These are phyloP conservation scores for Candida piceae DNA, from an alignment of 805 yeast genomes.

Conservation along the genomic window DNA sequence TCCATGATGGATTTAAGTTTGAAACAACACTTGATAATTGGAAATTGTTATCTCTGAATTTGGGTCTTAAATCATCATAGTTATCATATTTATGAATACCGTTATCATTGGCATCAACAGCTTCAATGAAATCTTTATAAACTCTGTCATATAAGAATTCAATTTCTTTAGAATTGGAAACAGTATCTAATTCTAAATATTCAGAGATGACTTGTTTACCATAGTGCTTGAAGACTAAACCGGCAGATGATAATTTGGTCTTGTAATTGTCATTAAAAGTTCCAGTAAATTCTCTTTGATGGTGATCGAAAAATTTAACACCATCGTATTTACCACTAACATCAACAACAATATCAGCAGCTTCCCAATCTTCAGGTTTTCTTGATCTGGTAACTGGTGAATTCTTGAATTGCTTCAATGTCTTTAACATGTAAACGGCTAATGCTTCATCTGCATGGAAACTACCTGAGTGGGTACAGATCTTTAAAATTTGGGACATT, in stretches of 20 bases:
- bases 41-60: conserved; percentile 68
- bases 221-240: conserved; percentile 82
- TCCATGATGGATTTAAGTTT: conserved; percentile 83
- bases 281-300: conserved; percentile 85
- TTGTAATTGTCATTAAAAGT: conserved; percentile 57
- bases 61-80: conserved; percentile 46
- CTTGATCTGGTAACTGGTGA: conserved; percentile 79
- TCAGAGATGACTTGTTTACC: conserved; percentile 66
- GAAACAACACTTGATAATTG: conserved; percentile 75
- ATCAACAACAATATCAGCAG: conserved; percentile 88
- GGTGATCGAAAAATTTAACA: conserved; percentile 86
- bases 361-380: conserved; percentile 76
- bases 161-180: conserved; percentile 36
- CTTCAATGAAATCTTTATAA: conserved; percentile 84
- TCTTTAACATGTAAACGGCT: conserved; percentile 80
- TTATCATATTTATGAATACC: conserved; percentile 72
- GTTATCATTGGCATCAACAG: conserved; percentile 94
- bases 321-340: conserved; percentile 91
- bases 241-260: conserved; percentile 91
- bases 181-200: conserved; percentile 37
- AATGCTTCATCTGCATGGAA: conserved; percentile 97
- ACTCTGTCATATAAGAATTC: conserved; percentile 67
- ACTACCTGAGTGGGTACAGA: conserved; percentile 89
- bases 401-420: conserved; percentile 61
- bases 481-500: conserved; percentile 38